These are phyloP conservation scores for Phyllachora maydis DNA, from an alignment of 2,329 filamentous ascomycete genomes.

Conservation along the genomic window DNA sequence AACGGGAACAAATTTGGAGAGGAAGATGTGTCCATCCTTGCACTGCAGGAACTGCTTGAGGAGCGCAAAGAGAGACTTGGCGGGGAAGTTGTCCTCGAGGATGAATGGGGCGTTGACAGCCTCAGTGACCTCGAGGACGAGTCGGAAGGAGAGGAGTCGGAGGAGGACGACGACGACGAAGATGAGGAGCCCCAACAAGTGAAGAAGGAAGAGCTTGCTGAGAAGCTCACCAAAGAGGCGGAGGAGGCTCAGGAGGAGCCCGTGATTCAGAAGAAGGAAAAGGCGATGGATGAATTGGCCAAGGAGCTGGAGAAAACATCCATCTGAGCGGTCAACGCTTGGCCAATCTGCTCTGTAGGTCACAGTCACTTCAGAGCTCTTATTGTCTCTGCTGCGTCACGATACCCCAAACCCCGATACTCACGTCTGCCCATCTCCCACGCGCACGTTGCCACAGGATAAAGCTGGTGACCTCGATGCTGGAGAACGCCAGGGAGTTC, in stretches of 20 bases:
- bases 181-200: too few species aligned
- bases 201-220: slow-evolving; percentile 42
- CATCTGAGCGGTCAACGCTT: slow-evolving; percentile 19
- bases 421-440: too few species aligned
- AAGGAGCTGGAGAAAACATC: slow-evolving; percentile 53
- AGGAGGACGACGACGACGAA: slow-evolving; percentile 41
- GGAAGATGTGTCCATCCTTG: slow-evolving; percentile 53
- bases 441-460: too few species aligned
- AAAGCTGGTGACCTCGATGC: too few species aligned
- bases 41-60: slow-evolving; percentile 51
- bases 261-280: slow-evolving; percentile 48
- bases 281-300: slow-evolving; percentile 65
- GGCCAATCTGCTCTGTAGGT: too few species aligned
- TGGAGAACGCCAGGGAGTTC: too few species aligned
- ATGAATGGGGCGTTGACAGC: slow-evolving; percentile 69
- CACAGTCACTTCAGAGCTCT: too few species aligned
- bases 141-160: slow-evolving; percentile 45
- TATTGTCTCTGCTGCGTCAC: too few species aligned
- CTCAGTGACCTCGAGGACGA: slow-evolving; percentile 71
- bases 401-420: too few species aligned
- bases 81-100: slow-evolving; percentile 48
- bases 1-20: slow-evolving; percentile 93
- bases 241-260: slow-evolving; percentile 56
- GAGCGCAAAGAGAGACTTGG: slow-evolving; percentile 56
- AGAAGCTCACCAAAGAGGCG: slow-evolving; percentile 49